phyloP scores from a whole-genome alignment of 148 eudicot genomes.

The Chenopodium album region DNA sequence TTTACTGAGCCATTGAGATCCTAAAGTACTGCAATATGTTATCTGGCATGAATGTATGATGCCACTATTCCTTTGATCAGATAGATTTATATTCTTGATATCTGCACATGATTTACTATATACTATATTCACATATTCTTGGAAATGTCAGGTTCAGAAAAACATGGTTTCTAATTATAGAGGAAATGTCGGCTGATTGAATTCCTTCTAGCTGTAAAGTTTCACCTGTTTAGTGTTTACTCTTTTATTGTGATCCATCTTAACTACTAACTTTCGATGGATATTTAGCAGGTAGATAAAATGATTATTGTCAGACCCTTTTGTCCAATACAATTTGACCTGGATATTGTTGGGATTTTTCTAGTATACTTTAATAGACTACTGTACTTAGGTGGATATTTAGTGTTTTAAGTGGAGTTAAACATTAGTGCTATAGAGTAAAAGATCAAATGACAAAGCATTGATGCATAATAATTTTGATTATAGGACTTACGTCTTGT shows the following conservation, averaged over 20 bases:
- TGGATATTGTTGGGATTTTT: too few relatives aligned
- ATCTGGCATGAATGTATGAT: not conserved
- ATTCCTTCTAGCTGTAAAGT: not conserved
- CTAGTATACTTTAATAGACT: too few relatives aligned
- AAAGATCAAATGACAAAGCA: not conserved
- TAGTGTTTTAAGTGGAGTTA: not conserved
- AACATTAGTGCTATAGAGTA: not conserved
- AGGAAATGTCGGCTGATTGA: not conserved
- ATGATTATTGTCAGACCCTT: not conserved
- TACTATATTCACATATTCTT: not conserved
- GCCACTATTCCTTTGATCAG: not conserved
- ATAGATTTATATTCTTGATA: not conserved
- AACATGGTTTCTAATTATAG: not conserved
- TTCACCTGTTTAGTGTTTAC: not conserved
- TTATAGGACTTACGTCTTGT: too few relatives aligned
- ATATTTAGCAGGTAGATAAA: not conserved
- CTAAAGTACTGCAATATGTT: not conserved
- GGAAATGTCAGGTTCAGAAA: not conserved
- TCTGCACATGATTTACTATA: not conserved
- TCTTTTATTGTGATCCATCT: not conserved
- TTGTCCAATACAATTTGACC: not conserved
- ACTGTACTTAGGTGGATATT: not conserved
- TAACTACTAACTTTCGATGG: not conserved
- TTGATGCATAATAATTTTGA: not conserved
- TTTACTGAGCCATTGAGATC: not conserved